These are phyloP conservation scores for Eucalyptus marginata DNA, from an alignment of 345 rosid genomes.

Conservation along the genomic window DNA sequence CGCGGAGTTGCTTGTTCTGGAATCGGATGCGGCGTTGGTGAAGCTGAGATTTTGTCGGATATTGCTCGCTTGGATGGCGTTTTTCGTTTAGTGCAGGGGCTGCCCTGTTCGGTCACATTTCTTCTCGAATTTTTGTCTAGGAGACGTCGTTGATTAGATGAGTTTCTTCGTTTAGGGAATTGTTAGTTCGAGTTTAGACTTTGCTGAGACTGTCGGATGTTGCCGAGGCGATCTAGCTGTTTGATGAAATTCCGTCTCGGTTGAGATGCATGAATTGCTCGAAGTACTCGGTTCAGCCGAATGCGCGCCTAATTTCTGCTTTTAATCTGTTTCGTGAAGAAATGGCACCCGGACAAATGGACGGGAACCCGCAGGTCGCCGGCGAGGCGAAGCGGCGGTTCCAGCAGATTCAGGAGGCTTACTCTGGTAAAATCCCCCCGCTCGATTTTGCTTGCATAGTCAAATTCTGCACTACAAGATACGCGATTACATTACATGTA, in stretches of 20 bases:
- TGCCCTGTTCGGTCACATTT: neutral
- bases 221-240: neutral
- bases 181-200: neutral
- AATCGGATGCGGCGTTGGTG: neutral
- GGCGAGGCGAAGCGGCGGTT: constrained; percentile 81
- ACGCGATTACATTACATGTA: neutral
- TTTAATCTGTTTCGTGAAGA: constrained; percentile 11
- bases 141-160: neutral
- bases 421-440: constrained; percentile 35
- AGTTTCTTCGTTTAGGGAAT: neutral
- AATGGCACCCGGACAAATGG: constrained; percentile 92
- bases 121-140: neutral
- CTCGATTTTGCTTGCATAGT: neutral
- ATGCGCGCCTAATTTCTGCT: neutral
- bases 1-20: neutral
- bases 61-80: neutral
- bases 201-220: neutral
- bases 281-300: neutral
- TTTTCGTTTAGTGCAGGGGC: neutral
- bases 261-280: neutral
- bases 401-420: constrained; percentile 92
- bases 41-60: neutral
- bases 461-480: neutral
- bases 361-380: constrained; percentile 35
- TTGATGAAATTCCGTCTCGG: neutral